Conservation (phyloP, 1,284 basidiomycete genomes). For the Ceratobasidium sp. region DNA sequence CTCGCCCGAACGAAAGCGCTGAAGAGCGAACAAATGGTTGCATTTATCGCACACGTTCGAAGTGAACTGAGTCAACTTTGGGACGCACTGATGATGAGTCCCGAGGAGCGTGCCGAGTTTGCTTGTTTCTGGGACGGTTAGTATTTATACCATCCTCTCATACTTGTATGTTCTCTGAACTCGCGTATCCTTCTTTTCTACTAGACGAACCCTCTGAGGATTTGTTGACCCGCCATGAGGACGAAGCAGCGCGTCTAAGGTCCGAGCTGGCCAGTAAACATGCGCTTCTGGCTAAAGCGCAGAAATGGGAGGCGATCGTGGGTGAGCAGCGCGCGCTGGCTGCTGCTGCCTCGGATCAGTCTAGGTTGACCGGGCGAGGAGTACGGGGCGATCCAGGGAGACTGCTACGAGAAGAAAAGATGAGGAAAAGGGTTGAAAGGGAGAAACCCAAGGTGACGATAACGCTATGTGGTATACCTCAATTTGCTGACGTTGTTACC, state of each 20-base stretch:
- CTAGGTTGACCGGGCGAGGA: constrained; percentile 79
- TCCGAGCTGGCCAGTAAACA: constrained; percentile 78
- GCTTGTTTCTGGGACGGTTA: constrained; percentile 82
- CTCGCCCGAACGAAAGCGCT: constrained; percentile 89
- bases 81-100: constrained; percentile 87
- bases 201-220: constrained; percentile 92
- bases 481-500: constrained; percentile 9
- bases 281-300: constrained; percentile 78
- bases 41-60: constrained; percentile 85
- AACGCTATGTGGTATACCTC: background rate
- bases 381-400: constrained; percentile 75
- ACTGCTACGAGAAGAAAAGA: constrained; percentile 94
- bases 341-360: constrained; percentile 80
- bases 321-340: constrained; percentile 90
- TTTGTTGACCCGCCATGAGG: constrained; percentile 86
- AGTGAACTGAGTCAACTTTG: constrained; percentile 84
- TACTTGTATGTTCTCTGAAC: background rate
- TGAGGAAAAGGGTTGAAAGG: constrained; percentile 93
- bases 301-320: constrained; percentile 92
- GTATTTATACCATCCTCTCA: constrained; percentile 48
- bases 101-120: constrained; percentile 84
- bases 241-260: constrained; percentile 72
- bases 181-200: background rate
- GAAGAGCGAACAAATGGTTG: constrained; percentile 86
- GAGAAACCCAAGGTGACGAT: constrained; percentile 88